phyloP scores from a whole-genome alignment of 2,329 filamentous ascomycete genomes.

The Chaetomiaceae sp. region DNA sequence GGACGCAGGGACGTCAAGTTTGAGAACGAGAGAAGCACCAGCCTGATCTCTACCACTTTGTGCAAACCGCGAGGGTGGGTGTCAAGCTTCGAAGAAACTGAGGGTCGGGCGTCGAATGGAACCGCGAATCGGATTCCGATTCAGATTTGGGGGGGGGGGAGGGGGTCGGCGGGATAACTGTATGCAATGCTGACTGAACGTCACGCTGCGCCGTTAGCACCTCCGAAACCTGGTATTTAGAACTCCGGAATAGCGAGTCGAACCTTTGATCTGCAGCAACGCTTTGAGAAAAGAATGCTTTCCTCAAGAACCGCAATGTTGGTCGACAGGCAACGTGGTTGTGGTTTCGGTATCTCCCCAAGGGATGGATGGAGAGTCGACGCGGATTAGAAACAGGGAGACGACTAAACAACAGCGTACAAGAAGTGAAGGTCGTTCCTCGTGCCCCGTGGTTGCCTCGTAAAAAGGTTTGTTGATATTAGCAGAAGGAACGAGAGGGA shows the following conservation, averaged over 20 bases:
- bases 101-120: not conserved
- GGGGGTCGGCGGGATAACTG: conserved; percentile 3
- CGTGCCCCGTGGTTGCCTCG: conserved; percentile 14
- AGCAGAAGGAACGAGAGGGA: conserved; percentile 17
- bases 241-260: not conserved
- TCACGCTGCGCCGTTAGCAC: conserved; percentile 13
- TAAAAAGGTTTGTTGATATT: conserved; percentile 11
- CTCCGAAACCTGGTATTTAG: not conserved
- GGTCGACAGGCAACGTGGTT: not conserved
- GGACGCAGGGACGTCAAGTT: conserved; percentile 7
- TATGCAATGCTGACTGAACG: conserved; percentile 14
- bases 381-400: conserved; percentile 19
- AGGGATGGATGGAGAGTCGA: conserved; percentile 22
- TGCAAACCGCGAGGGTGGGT: conserved; percentile 11
- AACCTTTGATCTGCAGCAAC: conserved; percentile 5
- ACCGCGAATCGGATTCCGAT: conserved; percentile 18
- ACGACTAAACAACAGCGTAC: conserved; percentile 9
- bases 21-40: not conserved
- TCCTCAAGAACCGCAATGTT: not conserved
- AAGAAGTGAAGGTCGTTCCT: conserved; percentile 19
- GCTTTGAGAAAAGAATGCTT: conserved; percentile 5
- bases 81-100: conserved; percentile 4
- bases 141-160: conserved; percentile 1
- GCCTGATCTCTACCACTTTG: conserved; percentile 9
- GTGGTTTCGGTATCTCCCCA: conserved; percentile 14